Evolutionary conservation across 202 grass and related monocot genomes (phyloP).

Genomic region (Elaeis oleifera): DNA sequence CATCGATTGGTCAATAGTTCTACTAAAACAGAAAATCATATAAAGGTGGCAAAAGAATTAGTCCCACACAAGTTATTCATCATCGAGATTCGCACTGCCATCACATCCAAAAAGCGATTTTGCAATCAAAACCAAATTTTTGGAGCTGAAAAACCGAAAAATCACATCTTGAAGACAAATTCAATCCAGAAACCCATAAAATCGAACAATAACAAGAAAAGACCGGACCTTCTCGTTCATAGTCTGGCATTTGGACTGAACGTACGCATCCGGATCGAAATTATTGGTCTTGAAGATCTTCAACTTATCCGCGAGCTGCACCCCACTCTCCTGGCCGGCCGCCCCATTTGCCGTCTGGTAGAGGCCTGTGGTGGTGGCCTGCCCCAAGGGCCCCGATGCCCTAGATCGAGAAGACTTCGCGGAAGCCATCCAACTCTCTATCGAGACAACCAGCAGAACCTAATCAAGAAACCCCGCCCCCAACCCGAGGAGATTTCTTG

Average conservation of each 20-base stretch:
- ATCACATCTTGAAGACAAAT: not conserved
- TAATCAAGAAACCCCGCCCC: no score
- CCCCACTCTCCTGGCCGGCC: conserved; percentile 43
- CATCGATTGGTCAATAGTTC: no score
- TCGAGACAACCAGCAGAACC: no score
- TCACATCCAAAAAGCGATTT: no score
- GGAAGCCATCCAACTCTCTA: conserved; percentile 45
- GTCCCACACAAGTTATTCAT: no score
- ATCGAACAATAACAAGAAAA: not conserved
- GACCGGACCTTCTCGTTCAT: conserved; percentile 87
- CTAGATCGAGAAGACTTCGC: conserved; percentile 81
- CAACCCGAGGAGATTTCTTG: no score
- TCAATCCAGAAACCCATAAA: not conserved
- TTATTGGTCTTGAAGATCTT: conserved; percentile 99
- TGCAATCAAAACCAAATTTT: no score
- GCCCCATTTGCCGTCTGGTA: conserved; percentile 14
- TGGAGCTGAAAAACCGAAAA: not conserved
- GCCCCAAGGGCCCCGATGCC: conserved; percentile 49
- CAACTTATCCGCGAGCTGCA: conserved; percentile 95
- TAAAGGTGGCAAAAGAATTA: no score
- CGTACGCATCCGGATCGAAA: conserved; percentile 92
- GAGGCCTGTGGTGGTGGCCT: not conserved
- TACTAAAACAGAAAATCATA: no score
- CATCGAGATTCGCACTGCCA: no score
- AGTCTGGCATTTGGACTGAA: conserved; percentile 95